Evolutionary conservation across 2,329 filamentous ascomycete genomes (phyloP), one percentile per base, ranked within the genome.

Genomic region (Colletotrichum nymphaeae): DNA sequence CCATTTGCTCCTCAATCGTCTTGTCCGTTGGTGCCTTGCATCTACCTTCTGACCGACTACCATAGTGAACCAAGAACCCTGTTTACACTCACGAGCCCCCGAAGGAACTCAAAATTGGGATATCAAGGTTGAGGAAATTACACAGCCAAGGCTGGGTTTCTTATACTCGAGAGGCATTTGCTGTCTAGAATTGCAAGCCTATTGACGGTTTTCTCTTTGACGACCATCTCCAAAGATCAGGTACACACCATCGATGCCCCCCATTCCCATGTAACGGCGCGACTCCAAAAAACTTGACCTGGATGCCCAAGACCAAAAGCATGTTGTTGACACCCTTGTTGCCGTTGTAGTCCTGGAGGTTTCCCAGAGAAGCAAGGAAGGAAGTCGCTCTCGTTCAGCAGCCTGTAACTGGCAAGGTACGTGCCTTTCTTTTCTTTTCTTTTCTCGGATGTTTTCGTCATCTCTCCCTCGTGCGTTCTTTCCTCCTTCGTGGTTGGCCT

Each of bases 341-440:
- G 32, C 32, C 42, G 19, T 32, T 46, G 16, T 49, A 16, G 46
- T 70, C 58, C 26, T 30, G 32, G 30, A 30, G 11, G 11, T 30
- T 65, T 62, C 55, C 42, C 42, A 49, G 46, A 62, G 55, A 70
- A 67, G 60, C 67, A 53, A 59, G 42, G 24, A 46, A 28, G 49
- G 14, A 22, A 63, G 59, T 53, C 22, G 56, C 63, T 49, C 11
- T 55, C 52, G 35, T 55, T 19, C 59, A 69, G 55, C 60, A 59
- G 46, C 66, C 32, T 35, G 16, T 19, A 5, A 49, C 42, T 19
- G 55, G 22, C 26, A 35, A 64, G 66, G 70, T 70, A 70, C 67
- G 67, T 73, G 60, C 70, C 67, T 55, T 58, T 69, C n/a, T 32
- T 65, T 73, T 65, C n/a, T 32, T 65, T 73, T 65, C 67, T 73